Evolutionary conservation across 805 yeast genomes (phyloP), one percentile per base, ranked within the genome.

Genomic region (Kluyveromyces starmeri): DNA sequence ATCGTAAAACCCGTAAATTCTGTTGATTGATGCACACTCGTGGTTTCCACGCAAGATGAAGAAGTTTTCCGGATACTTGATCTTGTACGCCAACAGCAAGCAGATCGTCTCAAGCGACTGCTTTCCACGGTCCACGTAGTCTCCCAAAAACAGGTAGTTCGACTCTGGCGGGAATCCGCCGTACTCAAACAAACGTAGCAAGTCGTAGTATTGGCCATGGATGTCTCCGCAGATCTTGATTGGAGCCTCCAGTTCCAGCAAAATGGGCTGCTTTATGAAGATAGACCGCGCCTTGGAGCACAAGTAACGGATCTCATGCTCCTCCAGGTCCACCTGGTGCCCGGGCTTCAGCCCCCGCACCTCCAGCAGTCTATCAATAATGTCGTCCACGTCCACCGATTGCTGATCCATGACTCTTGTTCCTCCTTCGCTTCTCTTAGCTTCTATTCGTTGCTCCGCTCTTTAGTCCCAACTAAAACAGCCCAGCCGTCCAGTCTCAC

Each of bases 91-190:
- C 55, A 89, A 73, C 54, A 89, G 68, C 45, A 89, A 67, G 63
- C 97, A 89, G 53, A 89, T 89, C 12, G 97, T 92, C 63, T 89
- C 98, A 50, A 92, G 67, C 20, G 95, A 84, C 68, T 92, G 97
- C 59, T 88, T 86, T 55, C 98, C 98, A 71, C 98, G 81, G 68
- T 89, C 98, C 47, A 89, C 98, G 58, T 89, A 89, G 70, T 89
- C 98, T 47, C 98, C 98, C 40, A 89, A 65, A 58, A 89, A 89
- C 51, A 89, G 68, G 66, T 89, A 89, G 67, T 89, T 89, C 13
- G 97, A 94, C 61, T 92, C 97, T 9, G 98, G 98, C 2, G 98
- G 98, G 71, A 92, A 89, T 2, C 97, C 98, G 51, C 98, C 97
- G 57, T 89, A 89, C 67, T 92, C 97, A 54, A 89, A 89, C 51